Evolutionary conservation across 2,329 filamentous ascomycete species (phyloP).

Genomic region (Phoma sp.): DNA sequence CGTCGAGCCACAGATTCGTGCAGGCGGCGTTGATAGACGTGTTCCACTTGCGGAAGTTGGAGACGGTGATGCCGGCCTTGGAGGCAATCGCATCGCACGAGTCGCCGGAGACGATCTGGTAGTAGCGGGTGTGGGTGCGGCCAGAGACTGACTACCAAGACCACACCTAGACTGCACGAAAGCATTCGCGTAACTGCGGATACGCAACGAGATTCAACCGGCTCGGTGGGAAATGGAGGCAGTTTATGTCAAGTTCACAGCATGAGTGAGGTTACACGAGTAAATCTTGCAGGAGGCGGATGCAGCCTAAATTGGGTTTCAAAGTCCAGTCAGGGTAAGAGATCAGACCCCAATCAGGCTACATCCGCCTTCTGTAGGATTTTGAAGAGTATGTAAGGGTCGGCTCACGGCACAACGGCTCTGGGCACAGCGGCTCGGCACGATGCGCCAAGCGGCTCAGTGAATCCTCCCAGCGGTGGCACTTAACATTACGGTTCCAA

Average conservation of each 20-base stretch:
- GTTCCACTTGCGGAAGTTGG: not conserved
- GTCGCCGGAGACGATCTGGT: not conserved
- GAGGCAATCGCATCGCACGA: not conserved
- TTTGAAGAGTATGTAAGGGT: not conserved
- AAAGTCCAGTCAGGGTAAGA: too few species aligned
- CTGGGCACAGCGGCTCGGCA: not conserved
- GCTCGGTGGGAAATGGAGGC: too few species aligned
- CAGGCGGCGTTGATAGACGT: not conserved
- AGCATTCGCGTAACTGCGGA: too few species aligned
- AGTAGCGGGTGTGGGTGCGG: not conserved
- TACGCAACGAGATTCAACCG: not conserved
- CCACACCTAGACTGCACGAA: too few species aligned
- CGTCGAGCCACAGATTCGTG: not conserved
- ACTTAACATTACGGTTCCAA: slow-evolving; percentile 4
- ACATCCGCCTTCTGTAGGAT: not conserved
- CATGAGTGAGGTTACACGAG: not conserved
- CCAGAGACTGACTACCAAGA: not conserved
- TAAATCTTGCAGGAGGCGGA: not conserved
- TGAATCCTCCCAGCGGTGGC: not conserved
- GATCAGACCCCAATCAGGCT: too few species aligned
- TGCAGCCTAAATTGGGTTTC: too few species aligned
- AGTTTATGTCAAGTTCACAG: not conserved
- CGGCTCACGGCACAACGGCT: not conserved
- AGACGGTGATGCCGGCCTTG: not conserved
- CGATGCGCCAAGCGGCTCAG: not conserved